These are phyloP conservation scores for Penicillium janthinellum DNA, from an alignment of 2,329 filamentous ascomycete species.

Conservation along the genomic window DNA sequence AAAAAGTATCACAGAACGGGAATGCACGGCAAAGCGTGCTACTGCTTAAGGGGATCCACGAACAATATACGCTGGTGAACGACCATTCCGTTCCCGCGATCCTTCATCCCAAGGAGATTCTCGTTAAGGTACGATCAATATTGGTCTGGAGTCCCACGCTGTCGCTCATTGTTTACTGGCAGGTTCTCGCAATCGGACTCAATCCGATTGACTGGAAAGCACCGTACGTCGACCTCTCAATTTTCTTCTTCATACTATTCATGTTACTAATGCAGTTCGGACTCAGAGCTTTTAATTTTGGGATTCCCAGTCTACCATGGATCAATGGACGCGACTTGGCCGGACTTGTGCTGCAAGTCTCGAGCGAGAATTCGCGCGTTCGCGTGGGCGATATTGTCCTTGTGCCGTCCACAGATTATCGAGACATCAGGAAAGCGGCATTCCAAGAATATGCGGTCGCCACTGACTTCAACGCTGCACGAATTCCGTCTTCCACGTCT, in stretches of 20 bases:
- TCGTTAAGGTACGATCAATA: slow-evolving; percentile 54
- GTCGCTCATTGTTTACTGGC: slow-evolving; percentile 6
- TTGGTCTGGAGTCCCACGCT: background rate
- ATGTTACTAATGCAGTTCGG: background rate
- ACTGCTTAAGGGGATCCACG: slow-evolving; percentile 53
- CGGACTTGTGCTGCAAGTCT: slow-evolving; percentile 60
- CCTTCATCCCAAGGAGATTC: slow-evolving; percentile 55
- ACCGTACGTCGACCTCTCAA: slow-evolving; percentile 54
- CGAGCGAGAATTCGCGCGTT: slow-evolving; percentile 51
- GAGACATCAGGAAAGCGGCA: slow-evolving; percentile 70
- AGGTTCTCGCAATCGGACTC: slow-evolving; percentile 64
- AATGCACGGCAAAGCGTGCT: slow-evolving; percentile 49
- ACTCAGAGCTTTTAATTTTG: slow-evolving; percentile 68
- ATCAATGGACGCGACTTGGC: slow-evolving; percentile 71
- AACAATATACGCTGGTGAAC: slow-evolving; percentile 52
- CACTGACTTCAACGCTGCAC: slow-evolving; percentile 65
- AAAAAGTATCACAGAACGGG: slow-evolving; percentile 2
- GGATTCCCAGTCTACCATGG: slow-evolving; percentile 67
- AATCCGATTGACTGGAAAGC: slow-evolving; percentile 79
- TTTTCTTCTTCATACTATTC: background rate
- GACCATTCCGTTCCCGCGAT: slow-evolving; percentile 52
- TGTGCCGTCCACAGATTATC: slow-evolving; percentile 73
- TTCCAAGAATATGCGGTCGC: slow-evolving; percentile 71
- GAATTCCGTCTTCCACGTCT: slow-evolving; percentile 58
- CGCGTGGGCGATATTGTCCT: slow-evolving; percentile 60